Evolutionary conservation across 1,139 yeast genomes (phyloP), one percentile per base, ranked within the genome.

Genomic region (Kodamaea derodonti): DNA sequence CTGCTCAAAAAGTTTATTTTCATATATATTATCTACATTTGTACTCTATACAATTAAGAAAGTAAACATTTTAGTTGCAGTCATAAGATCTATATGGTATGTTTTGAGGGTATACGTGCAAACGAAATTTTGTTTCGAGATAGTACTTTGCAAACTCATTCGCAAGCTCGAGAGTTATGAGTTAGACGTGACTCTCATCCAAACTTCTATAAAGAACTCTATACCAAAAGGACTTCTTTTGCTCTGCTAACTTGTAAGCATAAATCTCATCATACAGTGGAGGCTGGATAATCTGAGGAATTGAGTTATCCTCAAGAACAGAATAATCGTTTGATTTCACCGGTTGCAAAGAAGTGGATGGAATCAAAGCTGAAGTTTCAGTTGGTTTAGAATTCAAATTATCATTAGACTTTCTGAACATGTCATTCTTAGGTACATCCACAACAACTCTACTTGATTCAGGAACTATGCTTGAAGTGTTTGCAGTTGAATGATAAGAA

Each of bases 401-500:
- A 12, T 28, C n/a, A 22, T 23, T 28, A 7, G 27, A 24, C n/a
- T 35, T 35, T 6, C 37, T 27, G 29, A 37, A 37, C 9, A 31
- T 31, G 22, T 35, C 36, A 17, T 37, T 38, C 25, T 38, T 38
- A 4, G 40, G 12, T 13, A 35, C 28, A 24, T 35, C 39, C 2
- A 33, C 20, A 10, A 18, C 14, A 10, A 20, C 18, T 31, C 41
- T 33, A 14, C 15, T 29, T 12, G 33, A 16, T 14, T 28, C 27
- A 11, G 33, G 32, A 11, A 25, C 34, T 15, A 24, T 32, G 14
- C 37, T 24, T 3, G 41, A 27, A 16, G 36, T n/a, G 32, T 41
- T 41, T 10, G 58, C 57, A 29, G 60, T 48, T 2, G 71, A 65
- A 46, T 69, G 75, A 52, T 57, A 67, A 11, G 73, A 67, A 42